phyloP scores from a whole-genome alignment of 2,329 filamentous ascomycete species.

The Hortaea sp. region DNA sequence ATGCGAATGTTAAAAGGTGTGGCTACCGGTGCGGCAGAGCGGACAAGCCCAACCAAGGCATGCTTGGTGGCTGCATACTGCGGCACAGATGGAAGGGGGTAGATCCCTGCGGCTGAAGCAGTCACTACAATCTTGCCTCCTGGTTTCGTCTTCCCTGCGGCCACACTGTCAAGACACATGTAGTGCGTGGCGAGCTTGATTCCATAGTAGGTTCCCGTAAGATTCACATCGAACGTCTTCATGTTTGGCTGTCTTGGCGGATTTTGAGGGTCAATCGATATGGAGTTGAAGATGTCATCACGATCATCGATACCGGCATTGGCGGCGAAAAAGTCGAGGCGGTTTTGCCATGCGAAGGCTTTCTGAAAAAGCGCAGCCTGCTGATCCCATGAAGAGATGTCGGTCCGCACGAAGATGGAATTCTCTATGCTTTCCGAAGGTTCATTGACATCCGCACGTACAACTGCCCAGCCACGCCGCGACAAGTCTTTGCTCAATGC shows the following conservation, averaged over 20 bases:
- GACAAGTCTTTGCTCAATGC: constrained; percentile 25
- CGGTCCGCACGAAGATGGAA: constrained; percentile 26
- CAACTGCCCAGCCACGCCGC: constrained; percentile 29
- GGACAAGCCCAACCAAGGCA: constrained; percentile 31
- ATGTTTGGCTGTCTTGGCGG: constrained; percentile 25
- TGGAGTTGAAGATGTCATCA: constrained; percentile 24
- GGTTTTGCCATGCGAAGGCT: constrained; percentile 14
- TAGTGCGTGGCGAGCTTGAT: constrained; percentile 30
- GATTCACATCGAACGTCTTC: constrained; percentile 25
- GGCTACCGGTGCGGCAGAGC: constrained; percentile 26
- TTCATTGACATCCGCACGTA: constrained; percentile 36
- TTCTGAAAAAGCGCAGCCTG: constrained; percentile 16
- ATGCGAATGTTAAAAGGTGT: constrained; percentile 27
- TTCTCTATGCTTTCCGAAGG: constrained; percentile 20
- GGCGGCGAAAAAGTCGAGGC: constrained; percentile 23
- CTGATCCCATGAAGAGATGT: constrained; percentile 21
- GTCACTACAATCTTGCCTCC: constrained; percentile 27
- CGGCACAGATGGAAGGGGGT: constrained; percentile 24
- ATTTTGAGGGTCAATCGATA: constrained; percentile 9
- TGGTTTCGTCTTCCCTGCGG: constrained; percentile 8
- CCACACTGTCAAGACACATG: constrained; percentile 17
- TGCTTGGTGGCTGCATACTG: constrained; percentile 36
- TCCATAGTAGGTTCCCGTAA: constrained; percentile 26
- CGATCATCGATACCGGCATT: constrained; percentile 28
- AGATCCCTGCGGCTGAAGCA: constrained; percentile 24